These are phyloP conservation scores for Erodium moschatum DNA, from an alignment of 441 rosid genomes.

Conservation along the genomic window DNA sequence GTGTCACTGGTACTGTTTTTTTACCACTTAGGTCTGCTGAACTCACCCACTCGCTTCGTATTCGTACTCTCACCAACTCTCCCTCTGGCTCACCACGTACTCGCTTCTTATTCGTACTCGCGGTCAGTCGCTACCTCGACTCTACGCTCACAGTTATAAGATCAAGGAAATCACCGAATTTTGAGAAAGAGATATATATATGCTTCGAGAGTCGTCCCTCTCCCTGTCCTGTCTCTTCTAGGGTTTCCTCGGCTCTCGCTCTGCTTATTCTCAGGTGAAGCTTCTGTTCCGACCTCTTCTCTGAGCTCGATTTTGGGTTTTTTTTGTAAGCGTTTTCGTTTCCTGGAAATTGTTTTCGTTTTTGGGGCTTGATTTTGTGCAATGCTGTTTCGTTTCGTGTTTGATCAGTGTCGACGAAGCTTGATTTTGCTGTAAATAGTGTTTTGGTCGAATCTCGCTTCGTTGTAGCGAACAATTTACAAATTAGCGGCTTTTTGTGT, in stretches of 20 bases:
- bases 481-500: no score
- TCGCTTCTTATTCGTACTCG: neutral
- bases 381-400: conserved; percentile 1
- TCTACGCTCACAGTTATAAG: no score
- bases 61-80: neutral
- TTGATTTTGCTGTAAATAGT: neutral
- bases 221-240: neutral
- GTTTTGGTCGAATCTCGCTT: neutral
- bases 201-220: neutral
- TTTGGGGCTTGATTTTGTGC: neutral
- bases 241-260: neutral
- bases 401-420: neutral
- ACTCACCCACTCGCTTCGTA: neutral
- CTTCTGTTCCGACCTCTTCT: neutral
- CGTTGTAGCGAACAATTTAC: neutral
- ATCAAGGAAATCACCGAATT: no score
- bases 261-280: neutral
- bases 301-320: neutral
- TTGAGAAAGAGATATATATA: no score
- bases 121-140: neutral
- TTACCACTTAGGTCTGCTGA: neutral
- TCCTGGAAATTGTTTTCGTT: neutral
- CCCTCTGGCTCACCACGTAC: neutral
- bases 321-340: neutral
- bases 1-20: neutral